phyloP scores from a whole-genome alignment of 768 basidiomycete species.

The Pleurotus djamor region DNA sequence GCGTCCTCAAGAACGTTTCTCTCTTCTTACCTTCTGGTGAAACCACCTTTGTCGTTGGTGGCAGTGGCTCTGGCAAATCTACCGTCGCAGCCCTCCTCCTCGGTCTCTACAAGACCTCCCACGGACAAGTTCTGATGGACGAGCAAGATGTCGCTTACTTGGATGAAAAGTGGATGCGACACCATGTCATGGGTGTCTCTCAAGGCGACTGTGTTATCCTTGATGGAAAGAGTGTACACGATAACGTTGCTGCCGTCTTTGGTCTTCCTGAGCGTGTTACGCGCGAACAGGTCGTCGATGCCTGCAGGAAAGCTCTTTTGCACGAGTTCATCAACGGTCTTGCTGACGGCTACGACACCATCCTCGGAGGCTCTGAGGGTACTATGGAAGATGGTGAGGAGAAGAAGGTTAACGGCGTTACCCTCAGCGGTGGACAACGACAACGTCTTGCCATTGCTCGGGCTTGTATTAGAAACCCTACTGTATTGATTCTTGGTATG shows the following conservation, averaged over 20 bases:
- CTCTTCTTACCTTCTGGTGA: constrained; percentile 74
- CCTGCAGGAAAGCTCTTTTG: constrained; percentile 81
- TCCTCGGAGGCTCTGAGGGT: constrained; percentile 32
- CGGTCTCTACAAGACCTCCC: constrained; percentile 66
- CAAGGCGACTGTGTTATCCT: constrained; percentile 78
- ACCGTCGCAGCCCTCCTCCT: constrained; percentile 85
- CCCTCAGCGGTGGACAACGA: constrained; percentile 87
- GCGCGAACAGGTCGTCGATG: constrained; percentile 71
- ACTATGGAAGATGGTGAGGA: not conserved
- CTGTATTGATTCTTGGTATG: constrained; percentile 88
- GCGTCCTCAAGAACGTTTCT: constrained; percentile 63
- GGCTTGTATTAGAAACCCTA: constrained; percentile 81
- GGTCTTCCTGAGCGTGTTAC: constrained; percentile 44
- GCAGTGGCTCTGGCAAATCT: constrained; percentile 92
- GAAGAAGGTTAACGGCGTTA: constrained; percentile 52
- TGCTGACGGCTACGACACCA: constrained; percentile 88
- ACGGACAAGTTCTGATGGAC: constrained; percentile 76
- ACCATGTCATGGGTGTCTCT: constrained; percentile 71
- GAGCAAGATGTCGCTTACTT: constrained; percentile 77
- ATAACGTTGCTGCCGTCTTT: constrained; percentile 80
- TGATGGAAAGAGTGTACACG: constrained; percentile 77
- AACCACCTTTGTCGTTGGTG: constrained; percentile 87
- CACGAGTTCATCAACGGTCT: constrained; percentile 84
- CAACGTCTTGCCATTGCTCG: constrained; percentile 90
- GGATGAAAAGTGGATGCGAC: constrained; percentile 65